Evolutionary conservation across 2,329 filamentous ascomycete genomes (phyloP), one percentile per base, ranked within the genome.

Genomic region (Penicillium sp.): DNA sequence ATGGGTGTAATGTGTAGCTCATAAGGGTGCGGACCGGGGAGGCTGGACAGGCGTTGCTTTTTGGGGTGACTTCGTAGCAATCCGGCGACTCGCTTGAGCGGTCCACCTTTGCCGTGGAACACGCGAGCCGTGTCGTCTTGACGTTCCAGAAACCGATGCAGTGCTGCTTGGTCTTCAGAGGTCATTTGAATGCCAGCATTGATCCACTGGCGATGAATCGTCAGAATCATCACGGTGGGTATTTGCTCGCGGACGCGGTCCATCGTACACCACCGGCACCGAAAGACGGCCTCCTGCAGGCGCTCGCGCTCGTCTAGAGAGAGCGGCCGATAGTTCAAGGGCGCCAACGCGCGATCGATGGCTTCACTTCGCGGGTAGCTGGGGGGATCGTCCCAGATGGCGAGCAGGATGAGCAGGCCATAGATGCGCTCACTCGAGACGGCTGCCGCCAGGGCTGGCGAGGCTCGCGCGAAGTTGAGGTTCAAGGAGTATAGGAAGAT

Each of bases 401-500:
- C 65, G 23, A 68, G 53, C 9, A 69, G 47, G 5, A 71, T 63
- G 21, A 74, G 51, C 1, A 62, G 53, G 2, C 58, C 53, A 34
- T 71, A 73, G 4, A 73, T 60, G 3, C 60, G 56, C 30, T 69
- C 65, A 7, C 61, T 60, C 0, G 70, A 70, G 8, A 74, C 45
- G 2, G 60, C 62, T 0, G 54, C 51, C 7, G 63, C 64, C 7
- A 78, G 51, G 8, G 57, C 45, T 0, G 57, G 59, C 0, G 75
- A 77, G 4, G 65, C 62, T 11, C 59, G 59, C 2, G 70, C 62
- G 1, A 75, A 53, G 25, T 72, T 68, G 20, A 72, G 47, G 45
- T 76, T 74, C 16, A 70, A 51, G 4, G 69, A 67, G 18, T 67
- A 55, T n/a, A 74, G 58, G 44, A 78, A 78, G 31, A 78, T 76